Evolutionary conservation across 164 flowering plant species (phyloP).

Genomic region (Dillenia turbinata): DNA sequence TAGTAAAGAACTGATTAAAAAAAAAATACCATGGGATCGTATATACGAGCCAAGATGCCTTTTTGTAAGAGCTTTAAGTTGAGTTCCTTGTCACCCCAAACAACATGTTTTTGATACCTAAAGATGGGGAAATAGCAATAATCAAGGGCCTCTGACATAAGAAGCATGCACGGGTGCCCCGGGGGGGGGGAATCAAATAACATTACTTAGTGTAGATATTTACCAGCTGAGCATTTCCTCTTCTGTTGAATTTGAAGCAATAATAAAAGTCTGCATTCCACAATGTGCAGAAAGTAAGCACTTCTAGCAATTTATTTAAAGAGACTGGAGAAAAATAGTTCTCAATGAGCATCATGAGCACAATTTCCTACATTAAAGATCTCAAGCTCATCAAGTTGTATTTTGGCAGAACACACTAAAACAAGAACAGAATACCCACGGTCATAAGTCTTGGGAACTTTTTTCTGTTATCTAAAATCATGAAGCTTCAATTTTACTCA

Average conservation of each 20-base stretch:
- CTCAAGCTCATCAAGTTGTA: no score
- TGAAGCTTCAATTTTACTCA: no score
- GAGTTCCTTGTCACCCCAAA: slow-evolving; percentile 72
- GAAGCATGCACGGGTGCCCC: neutral
- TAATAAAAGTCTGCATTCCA: slow-evolving; percentile 79
- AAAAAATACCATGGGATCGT: slow-evolving; percentile 80
- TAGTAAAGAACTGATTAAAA: no score
- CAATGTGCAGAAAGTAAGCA: neutral
- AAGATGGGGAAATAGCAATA: slow-evolving; percentile 3
- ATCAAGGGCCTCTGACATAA: neutral
- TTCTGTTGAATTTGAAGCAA: slow-evolving; percentile 91
- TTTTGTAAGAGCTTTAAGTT: slow-evolving; percentile 71
- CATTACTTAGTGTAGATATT: neutral
- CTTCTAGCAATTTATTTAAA: no score
- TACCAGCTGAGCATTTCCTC: slow-evolving; percentile 92
- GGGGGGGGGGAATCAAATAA: no score
- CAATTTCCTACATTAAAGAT: no score
- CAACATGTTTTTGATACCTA: slow-evolving; percentile 90
- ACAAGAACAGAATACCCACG: no score
- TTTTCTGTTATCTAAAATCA: no score
- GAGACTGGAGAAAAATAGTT: no score
- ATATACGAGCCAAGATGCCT: slow-evolving; percentile 87
- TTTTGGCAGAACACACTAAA: no score
- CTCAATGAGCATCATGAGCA: no score
- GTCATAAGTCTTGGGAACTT: no score